phyloP scores from a whole-genome alignment of 192 early-diverging fungal genomes.

The Backusella tuberculispora region DNA sequence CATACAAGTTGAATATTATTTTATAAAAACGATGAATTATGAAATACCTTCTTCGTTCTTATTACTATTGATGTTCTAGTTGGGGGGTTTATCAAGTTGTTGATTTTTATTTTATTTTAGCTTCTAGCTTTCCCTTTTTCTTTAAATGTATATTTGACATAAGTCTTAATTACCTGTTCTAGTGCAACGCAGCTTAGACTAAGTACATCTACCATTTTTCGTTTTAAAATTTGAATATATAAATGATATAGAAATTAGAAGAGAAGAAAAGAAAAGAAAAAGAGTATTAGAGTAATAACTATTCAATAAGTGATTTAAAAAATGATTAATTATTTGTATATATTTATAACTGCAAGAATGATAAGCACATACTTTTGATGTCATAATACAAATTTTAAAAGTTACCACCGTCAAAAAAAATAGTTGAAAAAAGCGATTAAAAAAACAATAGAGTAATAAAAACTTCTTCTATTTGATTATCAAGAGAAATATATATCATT shows the following conservation, averaged over 20 bases:
- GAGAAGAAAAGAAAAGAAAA: background rate
- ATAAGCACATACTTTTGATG: background rate
- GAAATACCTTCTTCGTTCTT: background rate
- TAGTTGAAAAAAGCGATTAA: too few species aligned
- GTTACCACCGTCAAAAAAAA: background rate
- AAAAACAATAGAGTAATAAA: background rate
- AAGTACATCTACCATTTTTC: background rate
- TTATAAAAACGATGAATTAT: too few species aligned
- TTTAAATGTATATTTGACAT: background rate
- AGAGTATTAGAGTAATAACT: background rate
- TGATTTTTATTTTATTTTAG: too few species aligned
- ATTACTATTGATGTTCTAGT: background rate
- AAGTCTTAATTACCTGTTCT: background rate
- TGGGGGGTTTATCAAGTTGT: too few species aligned
- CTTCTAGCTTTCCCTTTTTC: too few species aligned
- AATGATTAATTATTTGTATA: slow-evolving; percentile 1
- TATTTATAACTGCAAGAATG: slow-evolving; percentile 8
- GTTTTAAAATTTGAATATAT: too few species aligned
- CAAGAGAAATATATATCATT: too few species aligned
- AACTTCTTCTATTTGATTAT: background rate
- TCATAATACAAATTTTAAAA: background rate
- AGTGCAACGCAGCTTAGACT: background rate
- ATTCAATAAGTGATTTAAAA: background rate
- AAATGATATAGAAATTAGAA: background rate
- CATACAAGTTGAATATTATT: too few species aligned